Conservation (phyloP, 75 land plant genomes). For the Pinus tabuliformis region DNA sequence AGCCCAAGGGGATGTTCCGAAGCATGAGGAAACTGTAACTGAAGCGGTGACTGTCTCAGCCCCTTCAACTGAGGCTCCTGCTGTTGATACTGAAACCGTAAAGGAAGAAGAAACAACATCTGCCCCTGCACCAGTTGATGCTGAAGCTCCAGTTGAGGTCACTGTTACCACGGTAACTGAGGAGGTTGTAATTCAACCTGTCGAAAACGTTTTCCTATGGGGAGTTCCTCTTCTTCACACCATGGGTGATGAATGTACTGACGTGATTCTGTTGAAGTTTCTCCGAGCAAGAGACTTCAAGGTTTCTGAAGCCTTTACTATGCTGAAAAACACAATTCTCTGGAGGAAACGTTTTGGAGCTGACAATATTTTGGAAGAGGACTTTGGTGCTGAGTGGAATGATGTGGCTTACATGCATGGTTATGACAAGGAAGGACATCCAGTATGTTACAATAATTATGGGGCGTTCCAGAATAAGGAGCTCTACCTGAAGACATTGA, state of each 20-base stretch:
- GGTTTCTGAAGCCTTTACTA: slow-evolving; percentile 49
- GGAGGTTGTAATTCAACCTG: slow-evolving; percentile 11
- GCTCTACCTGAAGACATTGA: slow-evolving; percentile 52
- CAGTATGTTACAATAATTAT: slow-evolving; percentile 71
- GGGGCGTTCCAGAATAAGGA: slow-evolving; percentile 68
- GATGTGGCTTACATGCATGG: slow-evolving; percentile 53
- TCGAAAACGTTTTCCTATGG: slow-evolving; percentile 53
- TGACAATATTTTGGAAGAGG: slow-evolving; percentile 41
- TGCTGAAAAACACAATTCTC: slow-evolving; percentile 50
- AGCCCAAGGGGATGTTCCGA: slow-evolving; percentile 6
- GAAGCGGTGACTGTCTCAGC: slow-evolving; percentile 7
- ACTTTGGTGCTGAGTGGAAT: slow-evolving; percentile 31
- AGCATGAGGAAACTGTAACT: slow-evolving; percentile 17
- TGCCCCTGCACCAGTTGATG: slow-evolving; percentile 5
- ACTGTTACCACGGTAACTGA: slow-evolving; percentile 15
- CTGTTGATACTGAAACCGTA: background rate
- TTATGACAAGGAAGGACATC: slow-evolving; percentile 56
- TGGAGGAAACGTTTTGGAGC: slow-evolving; percentile 54
- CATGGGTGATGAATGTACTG: slow-evolving; percentile 56
- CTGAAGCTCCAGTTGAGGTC: slow-evolving; percentile 2
- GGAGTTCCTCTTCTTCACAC: slow-evolving; percentile 48
- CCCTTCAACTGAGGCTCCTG: slow-evolving; percentile 7
- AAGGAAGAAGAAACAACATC: slow-evolving; percentile 6
- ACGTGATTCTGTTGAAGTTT: slow-evolving; percentile 61
- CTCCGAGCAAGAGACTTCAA: slow-evolving; percentile 74